phyloP scores from a whole-genome alignment of 805 yeast genomes.

The Candida sanyiensis region DNA sequence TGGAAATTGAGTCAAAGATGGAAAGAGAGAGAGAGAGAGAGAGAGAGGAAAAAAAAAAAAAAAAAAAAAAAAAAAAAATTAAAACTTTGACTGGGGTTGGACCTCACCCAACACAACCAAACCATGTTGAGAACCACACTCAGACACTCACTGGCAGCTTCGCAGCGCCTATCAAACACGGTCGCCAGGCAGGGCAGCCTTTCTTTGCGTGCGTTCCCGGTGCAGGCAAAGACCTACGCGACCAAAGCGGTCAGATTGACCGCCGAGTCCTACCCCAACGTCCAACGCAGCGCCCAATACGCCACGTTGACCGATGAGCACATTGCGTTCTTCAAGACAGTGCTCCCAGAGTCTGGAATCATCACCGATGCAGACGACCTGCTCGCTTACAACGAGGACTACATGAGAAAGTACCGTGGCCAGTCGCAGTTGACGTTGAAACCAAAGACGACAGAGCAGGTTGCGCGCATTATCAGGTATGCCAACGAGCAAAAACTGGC shows the following conservation, averaged over 20 bases:
- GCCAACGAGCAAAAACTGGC: slow-evolving; percentile 76
- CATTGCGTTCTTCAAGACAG: slow-evolving; percentile 50
- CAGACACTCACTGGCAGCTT: background rate
- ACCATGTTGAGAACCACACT: slow-evolving; percentile 1
- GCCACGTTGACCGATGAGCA: slow-evolving; percentile 52
- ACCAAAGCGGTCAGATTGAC: slow-evolving; percentile 42
- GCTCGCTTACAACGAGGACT: slow-evolving; percentile 74
- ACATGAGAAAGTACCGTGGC: slow-evolving; percentile 94
- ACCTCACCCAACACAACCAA: slow-evolving; percentile 2
- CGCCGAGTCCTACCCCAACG: slow-evolving; percentile 59
- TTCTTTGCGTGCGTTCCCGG: background rate
- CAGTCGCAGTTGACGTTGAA: slow-evolving; percentile 73
- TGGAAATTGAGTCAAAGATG: too few relatives aligned
- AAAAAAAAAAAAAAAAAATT: background rate
- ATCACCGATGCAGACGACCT: slow-evolving; percentile 59
- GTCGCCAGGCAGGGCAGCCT: background rate
- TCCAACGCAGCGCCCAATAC: slow-evolving; percentile 46
- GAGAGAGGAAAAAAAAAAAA: background rate
- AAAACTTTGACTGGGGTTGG: background rate
- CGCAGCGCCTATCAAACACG: background rate
- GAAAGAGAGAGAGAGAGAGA: too few relatives aligned
- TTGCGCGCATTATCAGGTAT: slow-evolving; percentile 68
- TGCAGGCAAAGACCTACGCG: slow-evolving; percentile 11
- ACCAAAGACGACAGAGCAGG: slow-evolving; percentile 77
- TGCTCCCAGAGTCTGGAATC: slow-evolving; percentile 47